phyloP scores from a whole-genome alignment of 2,329 filamentous ascomycete species.

The Beauveria asiatica region DNA sequence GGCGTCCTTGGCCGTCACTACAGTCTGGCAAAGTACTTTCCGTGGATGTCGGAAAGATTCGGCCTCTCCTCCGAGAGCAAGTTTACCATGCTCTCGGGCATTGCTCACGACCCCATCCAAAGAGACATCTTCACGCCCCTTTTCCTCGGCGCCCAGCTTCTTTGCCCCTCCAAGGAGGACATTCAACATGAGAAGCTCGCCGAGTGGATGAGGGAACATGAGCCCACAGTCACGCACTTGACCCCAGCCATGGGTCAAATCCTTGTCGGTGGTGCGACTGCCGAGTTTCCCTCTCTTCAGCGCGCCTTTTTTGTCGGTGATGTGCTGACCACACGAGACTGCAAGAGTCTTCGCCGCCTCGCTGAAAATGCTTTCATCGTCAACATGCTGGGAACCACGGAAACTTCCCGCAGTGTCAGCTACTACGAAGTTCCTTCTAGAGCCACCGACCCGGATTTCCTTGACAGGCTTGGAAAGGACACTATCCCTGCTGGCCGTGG shows the following conservation, averaged over 20 bases:
- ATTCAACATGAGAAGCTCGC: slow-evolving; percentile 79
- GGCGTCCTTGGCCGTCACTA: slow-evolving; percentile 84
- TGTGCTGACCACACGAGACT: slow-evolving; percentile 77
- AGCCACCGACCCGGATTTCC: slow-evolving; percentile 32
- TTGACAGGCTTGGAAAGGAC: slow-evolving; percentile 44
- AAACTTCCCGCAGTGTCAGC: slow-evolving; percentile 72
- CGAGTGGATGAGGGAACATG: slow-evolving; percentile 76
- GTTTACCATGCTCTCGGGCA: slow-evolving; percentile 71
- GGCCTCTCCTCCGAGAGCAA: slow-evolving; percentile 60
- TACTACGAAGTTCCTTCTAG: slow-evolving; percentile 68
- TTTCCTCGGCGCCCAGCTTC: slow-evolving; percentile 70
- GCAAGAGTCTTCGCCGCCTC: slow-evolving; percentile 65
- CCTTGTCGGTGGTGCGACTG: slow-evolving; percentile 72
- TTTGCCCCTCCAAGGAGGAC: slow-evolving; percentile 72
- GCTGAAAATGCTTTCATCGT: slow-evolving; percentile 47
- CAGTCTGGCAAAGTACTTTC: slow-evolving; percentile 76
- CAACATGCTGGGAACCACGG: slow-evolving; percentile 85
- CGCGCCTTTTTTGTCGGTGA: slow-evolving; percentile 89
- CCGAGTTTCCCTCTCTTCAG: slow-evolving; percentile 68
- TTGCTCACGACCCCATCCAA: slow-evolving; percentile 66
- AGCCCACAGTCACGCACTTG: slow-evolving; percentile 73
- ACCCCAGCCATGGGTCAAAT: slow-evolving; percentile 97
- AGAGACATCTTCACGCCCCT: slow-evolving; percentile 83
- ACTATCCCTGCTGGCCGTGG: slow-evolving; percentile 76
- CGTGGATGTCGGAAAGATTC: slow-evolving; percentile 88